phyloP scores from a whole-genome alignment of 768 basidiomycete genomes.

The Dioszegia hungarica region DNA sequence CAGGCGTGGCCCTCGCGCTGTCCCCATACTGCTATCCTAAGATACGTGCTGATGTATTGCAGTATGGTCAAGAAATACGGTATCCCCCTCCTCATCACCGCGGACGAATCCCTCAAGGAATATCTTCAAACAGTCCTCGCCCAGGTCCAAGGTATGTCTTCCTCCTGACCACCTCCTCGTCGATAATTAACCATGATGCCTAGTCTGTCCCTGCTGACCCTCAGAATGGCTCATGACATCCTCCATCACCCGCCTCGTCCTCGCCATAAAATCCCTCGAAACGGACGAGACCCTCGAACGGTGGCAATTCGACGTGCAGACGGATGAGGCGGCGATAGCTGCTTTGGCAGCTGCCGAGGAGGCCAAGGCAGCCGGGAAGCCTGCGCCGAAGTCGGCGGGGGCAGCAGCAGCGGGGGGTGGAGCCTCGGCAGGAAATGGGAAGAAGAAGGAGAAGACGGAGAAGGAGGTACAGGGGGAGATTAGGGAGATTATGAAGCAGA shows the following conservation, averaged over 20 bases:
- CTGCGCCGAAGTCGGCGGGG: neutral
- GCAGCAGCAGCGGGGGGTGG: slow-evolving; percentile 1
- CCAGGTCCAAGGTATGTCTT: slow-evolving; percentile 74
- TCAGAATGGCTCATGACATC: slow-evolving; percentile 91
- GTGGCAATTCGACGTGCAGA: slow-evolving; percentile 95
- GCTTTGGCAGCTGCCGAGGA: slow-evolving; percentile 34
- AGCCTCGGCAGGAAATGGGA: neutral
- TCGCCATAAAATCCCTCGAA: slow-evolving; percentile 94
- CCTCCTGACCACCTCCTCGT: neutral
- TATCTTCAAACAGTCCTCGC: slow-evolving; percentile 90
- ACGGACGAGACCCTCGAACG: slow-evolving; percentile 84
- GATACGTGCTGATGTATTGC: neutral
- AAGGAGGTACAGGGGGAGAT: slow-evolving; percentile 94
- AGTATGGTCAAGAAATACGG: slow-evolving; percentile 98
- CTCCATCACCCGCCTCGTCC: slow-evolving; percentile 85
- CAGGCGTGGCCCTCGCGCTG: neutral
- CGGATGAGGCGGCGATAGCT: slow-evolving; percentile 23
- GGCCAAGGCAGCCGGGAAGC: neutral
- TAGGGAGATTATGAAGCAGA: slow-evolving; percentile 94
- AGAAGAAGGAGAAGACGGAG: slow-evolving; percentile 51
- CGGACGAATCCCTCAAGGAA: slow-evolving; percentile 85
- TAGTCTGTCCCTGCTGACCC: neutral
- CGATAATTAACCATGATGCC: neutral
- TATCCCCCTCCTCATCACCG: slow-evolving; percentile 87
- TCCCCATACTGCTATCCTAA: no score